phyloP scores from a whole-genome alignment of 2,329 filamentous ascomycete genomes.

The Gaeumannomyces tritici region DNA sequence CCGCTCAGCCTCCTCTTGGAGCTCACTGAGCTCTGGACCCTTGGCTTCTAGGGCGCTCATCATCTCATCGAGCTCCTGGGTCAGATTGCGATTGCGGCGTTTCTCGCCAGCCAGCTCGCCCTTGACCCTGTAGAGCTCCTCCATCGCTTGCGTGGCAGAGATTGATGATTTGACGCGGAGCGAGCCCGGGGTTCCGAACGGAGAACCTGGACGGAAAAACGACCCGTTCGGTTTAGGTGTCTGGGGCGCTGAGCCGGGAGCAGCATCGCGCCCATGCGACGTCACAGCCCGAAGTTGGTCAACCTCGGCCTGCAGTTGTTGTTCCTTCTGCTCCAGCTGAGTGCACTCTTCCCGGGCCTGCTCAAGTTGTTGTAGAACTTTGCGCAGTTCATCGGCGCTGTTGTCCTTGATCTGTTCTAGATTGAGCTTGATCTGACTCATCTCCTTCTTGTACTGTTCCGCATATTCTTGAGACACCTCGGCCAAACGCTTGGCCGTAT shows the following conservation, averaged over 20 bases:
- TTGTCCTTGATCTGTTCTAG: conserved; percentile 58
- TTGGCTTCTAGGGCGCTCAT: conserved; percentile 76
- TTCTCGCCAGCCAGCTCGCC: conserved; percentile 64
- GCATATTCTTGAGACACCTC: conserved; percentile 40
- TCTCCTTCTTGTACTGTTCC: conserved; percentile 40
- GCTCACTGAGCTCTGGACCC: conserved; percentile 78
- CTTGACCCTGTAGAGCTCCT: conserved; percentile 59
- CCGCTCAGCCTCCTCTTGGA: conserved; percentile 70
- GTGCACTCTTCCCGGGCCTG: conserved; percentile 37
- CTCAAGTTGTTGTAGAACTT: conserved; percentile 47
- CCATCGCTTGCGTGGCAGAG: conserved; percentile 53
- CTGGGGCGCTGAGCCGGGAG: conserved; percentile 42
- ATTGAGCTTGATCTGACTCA: conserved; percentile 61
- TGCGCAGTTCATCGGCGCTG: conserved; percentile 49
- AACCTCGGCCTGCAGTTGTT: conserved; percentile 42
- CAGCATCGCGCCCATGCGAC: conserved; percentile 19
- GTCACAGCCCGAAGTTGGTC: conserved; percentile 41
- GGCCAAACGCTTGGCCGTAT: conserved; percentile 69
- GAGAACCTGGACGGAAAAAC: conserved; percentile 44
- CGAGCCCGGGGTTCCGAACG: conserved; percentile 52
- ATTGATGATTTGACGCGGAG: conserved; percentile 44
- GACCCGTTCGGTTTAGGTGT: conserved; percentile 53
- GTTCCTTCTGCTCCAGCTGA: conserved; percentile 35
- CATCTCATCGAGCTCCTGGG: conserved; percentile 74
- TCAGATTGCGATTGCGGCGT: conserved; percentile 64